Evolutionary conservation across 1,284 basidiomycete species (phyloP).

Genomic region (Violaceomyces palustris): DNA sequence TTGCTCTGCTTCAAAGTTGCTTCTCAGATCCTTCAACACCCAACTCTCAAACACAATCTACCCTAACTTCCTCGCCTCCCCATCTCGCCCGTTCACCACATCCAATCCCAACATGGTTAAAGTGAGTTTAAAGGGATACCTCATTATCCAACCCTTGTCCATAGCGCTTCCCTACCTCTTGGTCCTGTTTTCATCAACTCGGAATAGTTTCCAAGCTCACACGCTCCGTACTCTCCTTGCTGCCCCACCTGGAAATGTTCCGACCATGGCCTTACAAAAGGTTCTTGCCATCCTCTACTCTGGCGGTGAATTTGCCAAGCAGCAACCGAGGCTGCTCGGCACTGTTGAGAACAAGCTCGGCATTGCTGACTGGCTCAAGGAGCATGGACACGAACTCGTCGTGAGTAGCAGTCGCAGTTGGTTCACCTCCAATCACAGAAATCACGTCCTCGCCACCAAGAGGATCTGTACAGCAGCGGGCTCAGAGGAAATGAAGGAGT

Average conservation of each 20-base stretch:
- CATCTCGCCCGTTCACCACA: conserved; percentile 13
- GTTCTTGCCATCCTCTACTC: conserved; percentile 69
- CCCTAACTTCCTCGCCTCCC: neutral
- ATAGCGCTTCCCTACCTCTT: neutral
- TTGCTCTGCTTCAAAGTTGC: too few species aligned
- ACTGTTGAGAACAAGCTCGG: conserved; percentile 73
- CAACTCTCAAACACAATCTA: neutral
- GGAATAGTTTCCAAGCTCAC: too few species aligned
- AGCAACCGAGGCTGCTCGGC: conserved; percentile 80
- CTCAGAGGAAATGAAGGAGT: too few species aligned
- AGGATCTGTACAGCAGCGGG: too few species aligned
- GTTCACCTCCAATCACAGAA: neutral
- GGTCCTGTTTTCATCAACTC: neutral
- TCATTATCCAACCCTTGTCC: neutral
- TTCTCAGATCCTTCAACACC: too few species aligned
- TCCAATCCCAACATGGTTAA: conserved; percentile 34
- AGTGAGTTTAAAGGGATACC: conserved; percentile 6
- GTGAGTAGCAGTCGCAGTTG: too few species aligned
- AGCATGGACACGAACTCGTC: conserved; percentile 66
- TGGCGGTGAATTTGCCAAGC: conserved; percentile 68
- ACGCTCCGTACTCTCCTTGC: too few species aligned
- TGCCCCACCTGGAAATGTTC: too few species aligned
- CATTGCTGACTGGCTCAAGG: conserved; percentile 54
- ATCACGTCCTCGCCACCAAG: neutral
- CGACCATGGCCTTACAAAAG: too few species aligned